Evolutionary conservation across 192 early-diverging fungal species (phyloP).

Genomic region (Jimgerdemannia flammicorona): DNA sequence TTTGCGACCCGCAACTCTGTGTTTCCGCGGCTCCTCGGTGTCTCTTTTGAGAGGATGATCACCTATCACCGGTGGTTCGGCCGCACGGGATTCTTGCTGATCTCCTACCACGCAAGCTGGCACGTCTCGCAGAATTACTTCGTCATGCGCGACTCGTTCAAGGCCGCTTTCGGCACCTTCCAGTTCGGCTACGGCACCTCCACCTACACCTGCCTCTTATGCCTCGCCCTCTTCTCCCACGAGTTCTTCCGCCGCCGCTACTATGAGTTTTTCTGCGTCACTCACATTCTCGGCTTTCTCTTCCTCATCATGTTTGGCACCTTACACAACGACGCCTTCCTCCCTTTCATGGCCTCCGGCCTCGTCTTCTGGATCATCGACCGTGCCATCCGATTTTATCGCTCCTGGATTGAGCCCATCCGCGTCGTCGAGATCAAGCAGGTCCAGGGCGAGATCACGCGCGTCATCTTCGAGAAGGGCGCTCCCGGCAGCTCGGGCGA

Average conservation of each 20-base stretch:
- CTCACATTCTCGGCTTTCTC: slow-evolving; percentile 34
- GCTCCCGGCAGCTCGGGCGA: background rate
- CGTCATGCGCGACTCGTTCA: background rate
- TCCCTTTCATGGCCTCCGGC: slow-evolving; percentile 17
- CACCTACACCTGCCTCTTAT: slow-evolving; percentile 16
- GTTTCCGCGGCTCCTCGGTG: slow-evolving; percentile 26
- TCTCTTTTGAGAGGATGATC: slow-evolving; percentile 37
- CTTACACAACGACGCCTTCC: slow-evolving; percentile 24
- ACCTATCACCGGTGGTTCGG: slow-evolving; percentile 41
- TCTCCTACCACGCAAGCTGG: slow-evolving; percentile 28
- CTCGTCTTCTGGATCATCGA: slow-evolving; percentile 29
- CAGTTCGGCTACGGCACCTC: slow-evolving; percentile 26
- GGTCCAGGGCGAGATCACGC: slow-evolving; percentile 1
- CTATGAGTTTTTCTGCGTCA: slow-evolving; percentile 41
- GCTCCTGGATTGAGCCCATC: slow-evolving; percentile 14
- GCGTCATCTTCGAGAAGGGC: slow-evolving; percentile 15
- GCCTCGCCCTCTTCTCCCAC: slow-evolving; percentile 21
- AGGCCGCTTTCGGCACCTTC: slow-evolving; percentile 17
- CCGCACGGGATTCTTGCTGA: slow-evolving; percentile 22
- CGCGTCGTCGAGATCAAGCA: slow-evolving; percentile 10
- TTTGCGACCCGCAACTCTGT: slow-evolving; percentile 36
- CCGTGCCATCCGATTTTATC: slow-evolving; percentile 25
- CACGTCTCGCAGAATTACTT: background rate
- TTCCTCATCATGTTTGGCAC: slow-evolving; percentile 20
- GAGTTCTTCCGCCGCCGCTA: slow-evolving; percentile 29